These are phyloP conservation scores for Metschnikowia peoriensis DNA, from an alignment of 805 yeast species.

Conservation along the genomic window DNA sequence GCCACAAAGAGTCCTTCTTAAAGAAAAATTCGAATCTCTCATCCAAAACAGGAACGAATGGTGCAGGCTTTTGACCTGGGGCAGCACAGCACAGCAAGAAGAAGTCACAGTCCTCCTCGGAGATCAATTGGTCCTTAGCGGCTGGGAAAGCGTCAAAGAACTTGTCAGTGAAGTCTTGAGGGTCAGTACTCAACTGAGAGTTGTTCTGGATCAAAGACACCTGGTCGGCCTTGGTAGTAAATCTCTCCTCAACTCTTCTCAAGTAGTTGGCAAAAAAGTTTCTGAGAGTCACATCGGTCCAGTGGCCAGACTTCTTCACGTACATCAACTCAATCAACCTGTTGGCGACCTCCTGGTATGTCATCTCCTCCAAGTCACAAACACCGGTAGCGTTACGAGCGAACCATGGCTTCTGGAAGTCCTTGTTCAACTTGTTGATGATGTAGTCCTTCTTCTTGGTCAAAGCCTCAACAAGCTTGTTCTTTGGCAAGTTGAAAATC, in stretches of 20 bases:
- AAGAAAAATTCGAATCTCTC: conserved; percentile 93
- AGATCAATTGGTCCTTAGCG: conserved; percentile 78
- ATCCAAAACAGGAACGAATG: conserved; percentile 93
- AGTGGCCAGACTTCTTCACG: conserved; percentile 71
- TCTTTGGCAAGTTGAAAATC: conserved; percentile 86
- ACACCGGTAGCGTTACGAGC: conserved; percentile 75
- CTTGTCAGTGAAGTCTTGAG: conserved; percentile 55
- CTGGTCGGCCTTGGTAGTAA: conserved; percentile 53
- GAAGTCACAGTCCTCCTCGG: conserved; percentile 93
- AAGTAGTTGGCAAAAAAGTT: conserved; percentile 83
- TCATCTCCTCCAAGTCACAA: conserved; percentile 93
- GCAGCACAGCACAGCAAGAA: conserved; percentile 80
- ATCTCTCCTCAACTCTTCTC: conserved; percentile 97
- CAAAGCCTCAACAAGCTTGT: conserved; percentile 77
- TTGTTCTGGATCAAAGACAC: conserved; percentile 74
- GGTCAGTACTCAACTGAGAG: conserved; percentile 59
- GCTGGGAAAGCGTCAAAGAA: conserved; percentile 70
- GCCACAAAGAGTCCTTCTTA: conserved; percentile 99
- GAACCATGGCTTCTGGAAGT: conserved; percentile 98
- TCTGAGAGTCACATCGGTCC: conserved; percentile 88
- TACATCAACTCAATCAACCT: conserved; percentile 87
- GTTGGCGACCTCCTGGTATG: conserved; percentile 85
- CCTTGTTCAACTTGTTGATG: conserved; percentile 82
- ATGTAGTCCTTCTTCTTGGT: conserved; percentile 82
- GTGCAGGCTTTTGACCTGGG: conserved; percentile 94